phyloP scores from a whole-genome alignment of 2,329 filamentous ascomycete genomes.

The Mycosphaerella sp. region DNA sequence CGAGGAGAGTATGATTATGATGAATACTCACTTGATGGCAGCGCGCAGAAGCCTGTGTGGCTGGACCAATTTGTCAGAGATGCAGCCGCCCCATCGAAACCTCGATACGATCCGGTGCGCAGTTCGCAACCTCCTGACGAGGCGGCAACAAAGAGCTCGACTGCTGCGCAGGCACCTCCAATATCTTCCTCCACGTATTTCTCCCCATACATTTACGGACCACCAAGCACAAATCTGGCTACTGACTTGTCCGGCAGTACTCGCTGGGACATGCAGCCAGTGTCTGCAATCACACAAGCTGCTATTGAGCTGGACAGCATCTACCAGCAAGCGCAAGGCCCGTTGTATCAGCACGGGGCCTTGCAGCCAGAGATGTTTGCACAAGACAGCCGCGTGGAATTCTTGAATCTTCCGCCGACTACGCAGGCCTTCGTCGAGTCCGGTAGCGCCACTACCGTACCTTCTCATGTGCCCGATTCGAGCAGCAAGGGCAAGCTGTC shows the following conservation, averaged over 20 bases:
- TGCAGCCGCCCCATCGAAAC: slow-evolving; percentile 5
- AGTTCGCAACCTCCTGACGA: slow-evolving; percentile 16
- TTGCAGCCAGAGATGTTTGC: neutral
- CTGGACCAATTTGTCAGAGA: neutral
- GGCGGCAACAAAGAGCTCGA: neutral
- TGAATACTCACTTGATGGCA: slow-evolving; percentile 4
- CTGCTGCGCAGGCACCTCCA: neutral
- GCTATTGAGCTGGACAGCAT: neutral
- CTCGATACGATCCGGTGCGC: slow-evolving; percentile 29
- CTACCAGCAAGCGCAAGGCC: neutral
- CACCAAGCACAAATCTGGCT: slow-evolving; percentile 8
- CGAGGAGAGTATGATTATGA: slow-evolving; percentile 1
- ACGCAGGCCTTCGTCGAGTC: neutral
- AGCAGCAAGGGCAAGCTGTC: slow-evolving; percentile 7
- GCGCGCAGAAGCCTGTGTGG: slow-evolving; percentile 1
- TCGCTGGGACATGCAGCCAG: slow-evolving; percentile 22
- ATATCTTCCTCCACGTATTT: neutral
- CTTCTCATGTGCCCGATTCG: neutral
- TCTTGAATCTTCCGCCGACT: neutral
- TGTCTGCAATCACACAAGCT: neutral
- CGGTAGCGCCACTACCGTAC: neutral
- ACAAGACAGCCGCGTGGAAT: neutral
- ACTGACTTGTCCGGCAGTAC: slow-evolving; percentile 22
- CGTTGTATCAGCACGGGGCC: too few relatives aligned
- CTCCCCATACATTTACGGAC: slow-evolving; percentile 18